Base-by-base conservation (phyloP, 2,329 filamentous ascomycete species). In the Epichloe sylvatica region DNA sequence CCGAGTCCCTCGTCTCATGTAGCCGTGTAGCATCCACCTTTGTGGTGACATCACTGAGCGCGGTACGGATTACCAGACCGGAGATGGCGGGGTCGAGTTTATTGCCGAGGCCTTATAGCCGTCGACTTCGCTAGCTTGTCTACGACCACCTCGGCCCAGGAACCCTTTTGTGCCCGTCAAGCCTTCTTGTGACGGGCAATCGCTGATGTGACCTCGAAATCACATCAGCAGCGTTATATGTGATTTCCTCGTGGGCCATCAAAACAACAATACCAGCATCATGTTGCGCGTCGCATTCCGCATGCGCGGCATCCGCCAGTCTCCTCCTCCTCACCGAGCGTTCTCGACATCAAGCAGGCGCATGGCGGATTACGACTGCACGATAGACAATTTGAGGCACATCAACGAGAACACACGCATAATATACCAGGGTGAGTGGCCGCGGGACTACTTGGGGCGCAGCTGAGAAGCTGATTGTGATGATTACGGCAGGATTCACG, bases 401-500 rank as follows among this genome's bases (percentile, higher is more conserved):
- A 54, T 67, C 8, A 52, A 59, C 17, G 51, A 53, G 8, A 47
- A 56, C 23, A 65, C 61, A 1, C 56, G 57, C n/a, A 62, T 68
- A 3, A 65, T 68, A n/a, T 67, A 62, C 33, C 64, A 68, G 55
- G 65, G 63, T 46, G 30, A 36, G 43, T 38, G 13, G 5, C 25
- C 21, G 7, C 13, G 15, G 19, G n/a, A 36, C 25, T 9, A 12
- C 17, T 40, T 40, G 38, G 17, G 13, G 38, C 21, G 13, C 17
- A 4, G 4, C 3, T 23, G 4, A 36, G n/a, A n/a, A 23, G 38
- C 46, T 48, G 25, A 48, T 30, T 2, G 8, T 33, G 17, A 38
- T 35, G 17, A 1, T 1, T 8, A 30, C 11, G 25, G 0, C 25
- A 68, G 66, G 67, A 8, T 66, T 69, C 52, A 69, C 66, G 1